Percentiles rank a stretch among this genome's conserved stretches.
Conservation (phyloP, 495 filamentous ascomycete genomes). For the Hyaloscypha finlandica region DNA sequence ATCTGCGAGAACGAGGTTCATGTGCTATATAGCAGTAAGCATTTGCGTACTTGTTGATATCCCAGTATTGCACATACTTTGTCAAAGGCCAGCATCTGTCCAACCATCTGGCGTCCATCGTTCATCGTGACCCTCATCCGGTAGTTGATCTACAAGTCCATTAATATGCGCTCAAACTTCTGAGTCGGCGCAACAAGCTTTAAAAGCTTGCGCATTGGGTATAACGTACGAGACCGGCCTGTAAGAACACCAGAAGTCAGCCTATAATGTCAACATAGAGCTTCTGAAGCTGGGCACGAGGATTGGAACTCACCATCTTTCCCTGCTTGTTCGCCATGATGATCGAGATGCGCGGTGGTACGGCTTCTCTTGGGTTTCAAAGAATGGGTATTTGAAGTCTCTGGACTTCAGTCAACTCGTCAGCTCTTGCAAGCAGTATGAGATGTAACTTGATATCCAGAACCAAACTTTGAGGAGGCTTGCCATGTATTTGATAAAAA, state of each 20-base stretch:
- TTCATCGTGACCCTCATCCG: constrained; percentile 96
- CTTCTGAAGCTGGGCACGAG: constrained; percentile 40
- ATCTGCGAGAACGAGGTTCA: constrained; percentile 98
- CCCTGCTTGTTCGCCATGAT: constrained; percentile 95
- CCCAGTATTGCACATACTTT: constrained; percentile 60
- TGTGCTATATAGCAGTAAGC: constrained; percentile 63
- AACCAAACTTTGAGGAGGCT: constrained; percentile 37
- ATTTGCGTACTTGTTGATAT: constrained; percentile 1
- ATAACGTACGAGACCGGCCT: constrained; percentile 94
- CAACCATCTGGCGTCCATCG: constrained; percentile 95
- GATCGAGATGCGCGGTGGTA: constrained; percentile 62
- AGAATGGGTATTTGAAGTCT: constrained; percentile 47
- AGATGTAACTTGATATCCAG: constrained; percentile 25
- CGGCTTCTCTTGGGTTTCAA: constrained; percentile 61
- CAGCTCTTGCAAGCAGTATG: constrained; percentile 37
- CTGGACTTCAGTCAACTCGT: constrained; percentile 39
- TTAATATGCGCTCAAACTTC: constrained; percentile 36
- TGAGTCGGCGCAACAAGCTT: constrained; percentile 22
- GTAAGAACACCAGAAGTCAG: constrained; percentile 61
- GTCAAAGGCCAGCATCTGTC: constrained; percentile 96
- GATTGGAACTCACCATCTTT: constrained; percentile 86
- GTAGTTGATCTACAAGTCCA: constrained; percentile 82
- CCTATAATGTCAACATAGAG: constrained; percentile 62
- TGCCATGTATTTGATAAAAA: constrained; percentile 26
- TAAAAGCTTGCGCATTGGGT: constrained; percentile 21